phyloP scores from a whole-genome alignment of 2,329 filamentous ascomycete genomes.

The Monilinia fructicola region DNA sequence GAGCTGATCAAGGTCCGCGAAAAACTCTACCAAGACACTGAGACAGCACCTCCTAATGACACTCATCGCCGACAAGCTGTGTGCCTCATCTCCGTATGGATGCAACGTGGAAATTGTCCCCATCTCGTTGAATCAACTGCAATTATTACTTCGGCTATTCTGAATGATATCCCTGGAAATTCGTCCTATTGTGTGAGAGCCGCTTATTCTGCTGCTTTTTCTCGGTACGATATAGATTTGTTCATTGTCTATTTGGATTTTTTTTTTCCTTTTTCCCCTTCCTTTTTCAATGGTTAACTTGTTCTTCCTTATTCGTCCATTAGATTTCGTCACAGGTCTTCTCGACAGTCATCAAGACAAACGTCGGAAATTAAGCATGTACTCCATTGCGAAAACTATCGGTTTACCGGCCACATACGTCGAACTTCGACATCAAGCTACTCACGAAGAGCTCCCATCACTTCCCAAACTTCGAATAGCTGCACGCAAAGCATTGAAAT shows the following conservation, averaged over 20 bases:
- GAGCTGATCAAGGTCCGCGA: constrained; percentile 66
- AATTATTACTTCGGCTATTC: constrained; percentile 65
- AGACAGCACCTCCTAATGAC: constrained; percentile 50
- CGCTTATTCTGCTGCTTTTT: constrained; percentile 73
- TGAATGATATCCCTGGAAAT: constrained; percentile 55
- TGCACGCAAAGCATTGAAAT: constrained; percentile 67
- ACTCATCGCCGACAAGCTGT: constrained; percentile 53
- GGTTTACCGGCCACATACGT: constrained; percentile 77
- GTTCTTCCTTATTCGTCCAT: neutral
- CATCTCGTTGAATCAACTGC: constrained; percentile 79
- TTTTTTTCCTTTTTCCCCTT: no score
- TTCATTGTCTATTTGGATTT: neutral
- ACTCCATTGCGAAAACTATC: constrained; percentile 65
- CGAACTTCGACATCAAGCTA: constrained; percentile 84
- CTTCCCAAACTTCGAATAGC: constrained; percentile 70
- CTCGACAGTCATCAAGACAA: constrained; percentile 71
- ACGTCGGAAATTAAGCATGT: constrained; percentile 69
- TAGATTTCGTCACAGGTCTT: constrained; percentile 80
- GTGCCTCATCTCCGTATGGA: constrained; percentile 64
- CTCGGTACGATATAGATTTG: constrained; percentile 54
- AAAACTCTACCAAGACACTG: constrained; percentile 57
- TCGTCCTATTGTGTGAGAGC: constrained; percentile 60
- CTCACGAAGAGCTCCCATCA: constrained; percentile 82
- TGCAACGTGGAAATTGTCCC: constrained; percentile 71
- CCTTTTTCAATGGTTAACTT: neutral